A percentile compares a stretch with the other conserved stretches of the same genome.
phyloP scores from a whole-genome alignment of 2,329 filamentous ascomycete species.

The Celoporthe dispersa region DNA sequence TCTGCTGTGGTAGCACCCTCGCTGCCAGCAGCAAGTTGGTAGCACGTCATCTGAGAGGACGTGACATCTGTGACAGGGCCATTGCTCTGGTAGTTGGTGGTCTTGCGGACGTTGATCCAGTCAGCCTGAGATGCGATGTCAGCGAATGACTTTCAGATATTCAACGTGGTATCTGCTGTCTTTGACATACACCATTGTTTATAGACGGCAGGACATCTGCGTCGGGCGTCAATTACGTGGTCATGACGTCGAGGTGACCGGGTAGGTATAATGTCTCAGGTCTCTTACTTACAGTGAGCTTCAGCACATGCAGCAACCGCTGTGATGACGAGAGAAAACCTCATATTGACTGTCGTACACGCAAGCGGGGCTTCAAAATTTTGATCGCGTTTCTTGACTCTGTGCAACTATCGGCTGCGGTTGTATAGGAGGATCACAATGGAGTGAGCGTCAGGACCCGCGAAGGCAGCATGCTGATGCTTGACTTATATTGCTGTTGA shows the following conservation, averaged over 20 bases:
- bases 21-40: slow-evolving; percentile 44
- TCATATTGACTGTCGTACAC: neutral
- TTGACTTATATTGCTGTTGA: neutral
- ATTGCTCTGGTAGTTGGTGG: slow-evolving; percentile 55
- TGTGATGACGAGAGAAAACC: slow-evolving; percentile 7
- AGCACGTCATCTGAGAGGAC: slow-evolving; percentile 55
- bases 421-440: neutral
- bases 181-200: slow-evolving; percentile 10
- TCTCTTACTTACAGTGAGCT: slow-evolving; percentile 3
- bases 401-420: neutral
- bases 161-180: neutral
- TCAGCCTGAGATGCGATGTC: slow-evolving; percentile 34
- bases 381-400: neutral
- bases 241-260: neutral
- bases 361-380: too few relatives aligned
- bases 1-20: slow-evolving; percentile 46
- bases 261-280: neutral
- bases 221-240: neutral
- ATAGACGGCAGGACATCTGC: slow-evolving; percentile 18
- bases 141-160: neutral
- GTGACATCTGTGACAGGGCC: slow-evolving; percentile 53
- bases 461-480: neutral
- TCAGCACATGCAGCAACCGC: slow-evolving; percentile 11
- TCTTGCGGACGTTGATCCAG: slow-evolving; percentile 53
- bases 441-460: neutral